A percentile compares a stretch with the other conserved stretches of the same genome.
Evolutionary conservation across 2,329 filamentous ascomycete species (phyloP).

Genomic region (Fusarium stilboides): DNA sequence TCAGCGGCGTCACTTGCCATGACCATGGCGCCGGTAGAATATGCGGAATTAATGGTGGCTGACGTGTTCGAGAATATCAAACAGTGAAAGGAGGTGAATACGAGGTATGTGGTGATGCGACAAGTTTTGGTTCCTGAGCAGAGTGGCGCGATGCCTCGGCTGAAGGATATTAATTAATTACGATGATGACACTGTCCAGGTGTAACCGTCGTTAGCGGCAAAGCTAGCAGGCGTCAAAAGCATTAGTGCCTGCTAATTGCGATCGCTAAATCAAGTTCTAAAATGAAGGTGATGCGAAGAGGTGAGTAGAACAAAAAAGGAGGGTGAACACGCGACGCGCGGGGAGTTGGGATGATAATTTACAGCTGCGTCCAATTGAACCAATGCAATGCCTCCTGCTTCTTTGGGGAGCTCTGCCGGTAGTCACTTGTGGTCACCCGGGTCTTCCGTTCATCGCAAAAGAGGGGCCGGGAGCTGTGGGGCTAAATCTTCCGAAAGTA

Average conservation of each 20-base stretch:
- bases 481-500: slow-evolving; percentile 23
- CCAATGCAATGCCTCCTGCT: slow-evolving; percentile 25
- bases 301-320: slow-evolving; percentile 11
- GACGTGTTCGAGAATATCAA: slow-evolving; percentile 7
- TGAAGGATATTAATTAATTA: slow-evolving; percentile 45
- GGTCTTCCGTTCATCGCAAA: slow-evolving; percentile 6
- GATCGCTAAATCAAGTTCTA: slow-evolving; percentile 3
- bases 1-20: slow-evolving; percentile 39
- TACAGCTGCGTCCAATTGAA: slow-evolving; percentile 17
- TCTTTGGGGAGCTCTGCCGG: slow-evolving; percentile 18
- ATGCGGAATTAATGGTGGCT: slow-evolving; percentile 32
- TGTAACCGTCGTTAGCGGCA: slow-evolving; percentile 24
- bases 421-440: slow-evolving; percentile 22
- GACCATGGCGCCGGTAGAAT: slow-evolving; percentile 41
- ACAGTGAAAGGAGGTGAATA: background rate
- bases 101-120: slow-evolving; percentile 10
- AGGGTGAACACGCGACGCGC: slow-evolving; percentile 24
- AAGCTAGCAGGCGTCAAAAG: slow-evolving; percentile 17
- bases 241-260: slow-evolving; percentile 9
- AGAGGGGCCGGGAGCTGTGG: slow-evolving; percentile 25
- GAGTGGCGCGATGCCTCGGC: slow-evolving; percentile 26
- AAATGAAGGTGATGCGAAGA: slow-evolving; percentile 1
- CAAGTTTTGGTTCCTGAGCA: background rate
- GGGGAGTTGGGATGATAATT: slow-evolving; percentile 17
- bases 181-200: slow-evolving; percentile 22